phyloP scores from a whole-genome alignment of 2,329 filamentous ascomycete genomes.

The Escovopsis sp. region DNA sequence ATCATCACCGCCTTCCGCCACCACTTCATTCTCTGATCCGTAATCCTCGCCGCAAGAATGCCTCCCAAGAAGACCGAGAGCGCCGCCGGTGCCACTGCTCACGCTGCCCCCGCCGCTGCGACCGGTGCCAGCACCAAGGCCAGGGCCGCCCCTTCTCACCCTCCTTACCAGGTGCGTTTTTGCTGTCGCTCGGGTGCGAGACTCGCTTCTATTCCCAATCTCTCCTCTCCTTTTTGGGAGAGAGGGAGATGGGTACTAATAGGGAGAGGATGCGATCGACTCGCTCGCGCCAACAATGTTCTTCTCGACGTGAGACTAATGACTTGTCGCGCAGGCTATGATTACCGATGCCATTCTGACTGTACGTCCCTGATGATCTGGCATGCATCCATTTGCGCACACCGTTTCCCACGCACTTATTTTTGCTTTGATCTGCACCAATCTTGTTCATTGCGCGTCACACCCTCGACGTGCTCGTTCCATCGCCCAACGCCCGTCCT shows the following conservation, averaged over 20 bases:
- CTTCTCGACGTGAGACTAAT: neutral
- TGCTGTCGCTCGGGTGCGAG: neutral
- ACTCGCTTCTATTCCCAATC: slow-evolving; percentile 1
- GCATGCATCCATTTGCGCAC: slow-evolving; percentile 2
- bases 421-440: slow-evolving; percentile 1
- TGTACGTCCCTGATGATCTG: slow-evolving; percentile 29
- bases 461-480: neutral
- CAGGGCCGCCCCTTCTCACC: slow-evolving; percentile 35
- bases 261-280: neutral
- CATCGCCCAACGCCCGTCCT: neutral
- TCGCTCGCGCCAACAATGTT: neutral
- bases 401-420: slow-evolving; percentile 8
- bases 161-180: slow-evolving; percentile 43
- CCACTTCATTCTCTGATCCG: no score
- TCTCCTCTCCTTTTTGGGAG: slow-evolving; percentile 5
- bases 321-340: slow-evolving; percentile 36
- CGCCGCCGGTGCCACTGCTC: slow-evolving; percentile 11
- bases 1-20: no score
- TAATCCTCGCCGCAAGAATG: slow-evolving; percentile 28
- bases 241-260: neutral
- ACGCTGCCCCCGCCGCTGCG: slow-evolving; percentile 11
- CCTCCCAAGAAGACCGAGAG: slow-evolving; percentile 43
- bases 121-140: slow-evolving; percentile 24
- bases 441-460: neutral
- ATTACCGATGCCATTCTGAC: slow-evolving; percentile 47